phyloP scores from a whole-genome alignment of 2,329 filamentous ascomycete species.

The Epichloe hybrida region DNA sequence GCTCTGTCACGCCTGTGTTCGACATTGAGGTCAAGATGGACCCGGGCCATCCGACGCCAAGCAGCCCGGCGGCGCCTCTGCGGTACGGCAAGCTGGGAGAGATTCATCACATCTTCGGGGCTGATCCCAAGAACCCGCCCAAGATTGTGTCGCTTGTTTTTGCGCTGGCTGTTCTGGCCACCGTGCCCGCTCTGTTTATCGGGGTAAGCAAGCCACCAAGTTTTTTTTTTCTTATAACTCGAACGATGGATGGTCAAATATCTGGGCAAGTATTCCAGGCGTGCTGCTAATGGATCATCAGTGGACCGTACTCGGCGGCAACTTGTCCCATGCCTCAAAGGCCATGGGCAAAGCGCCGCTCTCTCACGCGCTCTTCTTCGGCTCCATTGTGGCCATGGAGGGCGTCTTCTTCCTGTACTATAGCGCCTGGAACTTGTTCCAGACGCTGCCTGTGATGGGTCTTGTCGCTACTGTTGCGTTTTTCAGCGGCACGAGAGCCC shows the following conservation, averaged over 20 bases:
- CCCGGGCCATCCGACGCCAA: slow-evolving; percentile 42
- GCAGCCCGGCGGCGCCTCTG: slow-evolving; percentile 50
- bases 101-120: slow-evolving; percentile 83
- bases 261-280: too few species aligned
- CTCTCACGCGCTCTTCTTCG: slow-evolving; percentile 73
- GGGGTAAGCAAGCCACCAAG: slow-evolving; percentile 32
- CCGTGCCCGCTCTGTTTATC: slow-evolving; percentile 60
- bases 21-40: slow-evolving; percentile 55
- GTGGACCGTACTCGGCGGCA: slow-evolving; percentile 77
- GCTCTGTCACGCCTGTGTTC: slow-evolving; percentile 59
- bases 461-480: slow-evolving; percentile 60
- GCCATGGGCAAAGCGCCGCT: slow-evolving; percentile 66
- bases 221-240: too few species aligned
- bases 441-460: slow-evolving; percentile 62
- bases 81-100: slow-evolving; percentile 75
- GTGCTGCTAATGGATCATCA: slow-evolving; percentile 22
- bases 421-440: slow-evolving; percentile 80
- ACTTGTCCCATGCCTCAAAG: slow-evolving; percentile 62
- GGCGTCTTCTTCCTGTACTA: slow-evolving; percentile 93
- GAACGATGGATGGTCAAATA: too few species aligned
- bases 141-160: slow-evolving; percentile 70
- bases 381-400: slow-evolving; percentile 78
- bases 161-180: slow-evolving; percentile 54
- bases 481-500: slow-evolving; percentile 75
- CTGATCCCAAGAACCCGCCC: slow-evolving; percentile 67